phyloP scores from a whole-genome alignment of 345 rosid species.

The Limnanthes douglasii region DNA sequence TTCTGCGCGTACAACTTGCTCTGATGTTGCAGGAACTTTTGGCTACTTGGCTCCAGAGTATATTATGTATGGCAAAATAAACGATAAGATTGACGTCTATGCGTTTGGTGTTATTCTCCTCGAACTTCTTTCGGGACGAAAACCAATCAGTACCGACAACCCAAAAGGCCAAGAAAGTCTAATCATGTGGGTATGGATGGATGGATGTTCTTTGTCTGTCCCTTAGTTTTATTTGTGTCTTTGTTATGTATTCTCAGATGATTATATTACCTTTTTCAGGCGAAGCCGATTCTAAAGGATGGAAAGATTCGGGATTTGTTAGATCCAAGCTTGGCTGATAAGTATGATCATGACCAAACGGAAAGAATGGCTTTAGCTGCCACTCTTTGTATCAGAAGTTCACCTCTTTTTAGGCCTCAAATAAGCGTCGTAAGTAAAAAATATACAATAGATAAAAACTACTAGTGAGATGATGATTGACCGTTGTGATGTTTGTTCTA shows the following conservation, averaged over 20 bases:
- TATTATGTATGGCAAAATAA: slow-evolving; percentile 84
- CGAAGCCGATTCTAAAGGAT: slow-evolving; percentile 53
- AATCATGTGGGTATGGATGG: slow-evolving; percentile 90
- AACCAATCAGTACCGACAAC: slow-evolving; percentile 49
- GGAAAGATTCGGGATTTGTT: slow-evolving; percentile 50
- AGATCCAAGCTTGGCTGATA: slow-evolving; percentile 32
- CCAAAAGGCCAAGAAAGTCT: slow-evolving; percentile 84
- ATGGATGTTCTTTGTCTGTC: slow-evolving; percentile 31
- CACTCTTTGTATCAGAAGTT: slow-evolving; percentile 58
- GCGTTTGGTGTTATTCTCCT: slow-evolving; percentile 94
- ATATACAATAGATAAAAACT: no score
- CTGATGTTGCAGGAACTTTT: slow-evolving; percentile 89
- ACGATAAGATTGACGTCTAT: slow-evolving; percentile 82
- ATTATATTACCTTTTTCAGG: slow-evolving; percentile 36
- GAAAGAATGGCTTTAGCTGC: slow-evolving; percentile 83
- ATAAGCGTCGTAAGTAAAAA: slow-evolving; percentile 71
- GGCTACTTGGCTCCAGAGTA: slow-evolving; percentile 99
- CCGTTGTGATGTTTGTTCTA: no score
- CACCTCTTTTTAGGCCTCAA: slow-evolving; percentile 59
- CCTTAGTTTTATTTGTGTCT: no score
- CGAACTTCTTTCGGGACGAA: slow-evolving; percentile 84
- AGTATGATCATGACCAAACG: slow-evolving; percentile 26
- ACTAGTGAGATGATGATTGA: no score
- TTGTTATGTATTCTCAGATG: no score
- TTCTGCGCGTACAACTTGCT: slow-evolving; percentile 45